phyloP scores from a whole-genome alignment of 768 basidiomycete genomes.

The Termitomyces sp. region DNA sequence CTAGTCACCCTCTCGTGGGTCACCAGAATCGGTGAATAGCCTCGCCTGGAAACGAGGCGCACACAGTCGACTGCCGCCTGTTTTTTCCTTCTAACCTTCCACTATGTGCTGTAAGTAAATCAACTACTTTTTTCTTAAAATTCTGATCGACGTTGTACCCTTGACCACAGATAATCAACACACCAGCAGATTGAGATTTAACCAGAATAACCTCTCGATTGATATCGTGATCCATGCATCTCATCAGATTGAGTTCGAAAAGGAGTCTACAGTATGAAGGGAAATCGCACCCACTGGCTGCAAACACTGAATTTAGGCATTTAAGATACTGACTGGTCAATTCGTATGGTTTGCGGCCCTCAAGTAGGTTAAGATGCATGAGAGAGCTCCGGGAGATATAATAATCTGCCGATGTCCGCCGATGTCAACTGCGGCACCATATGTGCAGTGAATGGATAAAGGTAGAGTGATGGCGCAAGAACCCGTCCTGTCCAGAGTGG shows the following conservation, averaged over 20 bases:
- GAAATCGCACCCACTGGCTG: not conserved
- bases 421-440: not conserved
- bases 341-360: not conserved
- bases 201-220: not conserved
- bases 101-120: not conserved
- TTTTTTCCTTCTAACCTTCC: not conserved
- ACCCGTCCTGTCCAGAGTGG: not conserved
- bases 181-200: not conserved
- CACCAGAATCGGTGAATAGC: not conserved
- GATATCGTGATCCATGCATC: not conserved
- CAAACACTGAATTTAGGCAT: not conserved
- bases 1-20: not conserved
- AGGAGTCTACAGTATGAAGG: not conserved
- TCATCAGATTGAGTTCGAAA: not conserved
- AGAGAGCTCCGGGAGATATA: constrained; percentile 1
- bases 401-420: not conserved
- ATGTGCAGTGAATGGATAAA: not conserved
- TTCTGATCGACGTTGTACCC: not conserved
- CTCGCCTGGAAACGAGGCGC: not conserved
- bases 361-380: not conserved
- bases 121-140: not conserved
- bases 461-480: constrained; percentile 3
- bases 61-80: not conserved
- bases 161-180: not conserved
- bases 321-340: not conserved